A percentile compares a stretch with the other conserved stretches of the same genome.
Evolutionary conservation across 495 filamentous ascomycete species (phyloP).

Genomic region (Lepidopterella palustris): DNA sequence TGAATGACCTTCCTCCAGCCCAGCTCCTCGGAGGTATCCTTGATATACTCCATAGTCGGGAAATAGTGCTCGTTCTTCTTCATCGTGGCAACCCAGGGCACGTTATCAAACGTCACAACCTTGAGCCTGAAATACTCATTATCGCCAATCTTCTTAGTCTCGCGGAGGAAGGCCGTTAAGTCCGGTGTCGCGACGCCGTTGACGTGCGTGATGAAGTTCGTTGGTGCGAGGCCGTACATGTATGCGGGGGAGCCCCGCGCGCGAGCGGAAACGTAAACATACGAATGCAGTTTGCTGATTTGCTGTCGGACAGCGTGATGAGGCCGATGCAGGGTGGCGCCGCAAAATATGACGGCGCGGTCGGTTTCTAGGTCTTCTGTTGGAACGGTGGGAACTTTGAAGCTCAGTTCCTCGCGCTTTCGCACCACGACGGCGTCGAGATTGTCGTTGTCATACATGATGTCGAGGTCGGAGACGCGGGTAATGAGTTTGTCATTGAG

Average conservation of each 20-base stretch:
- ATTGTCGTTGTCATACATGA: slow-evolving; percentile 86
- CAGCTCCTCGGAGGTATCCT: slow-evolving; percentile 31
- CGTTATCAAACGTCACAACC: slow-evolving; percentile 93
- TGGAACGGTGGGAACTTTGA: slow-evolving; percentile 78
- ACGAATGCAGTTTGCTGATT: slow-evolving; percentile 90
- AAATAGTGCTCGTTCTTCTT: slow-evolving; percentile 99
- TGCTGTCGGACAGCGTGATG: slow-evolving; percentile 97
- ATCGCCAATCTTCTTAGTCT: slow-evolving; percentile 80
- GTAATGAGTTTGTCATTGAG: slow-evolving; percentile 91
- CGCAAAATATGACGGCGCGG: slow-evolving; percentile 88
- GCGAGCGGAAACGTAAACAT: slow-evolving; percentile 81
- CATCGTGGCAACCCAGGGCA: slow-evolving; percentile 96
- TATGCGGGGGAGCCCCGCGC: slow-evolving; percentile 67
- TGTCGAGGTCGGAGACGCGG: slow-evolving; percentile 81
- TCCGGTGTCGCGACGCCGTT: slow-evolving; percentile 80
- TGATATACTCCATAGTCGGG: slow-evolving; percentile 40
- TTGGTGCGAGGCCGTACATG: slow-evolving; percentile 79
- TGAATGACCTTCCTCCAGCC: slow-evolving; percentile 29
- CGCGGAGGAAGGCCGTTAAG: slow-evolving; percentile 68
- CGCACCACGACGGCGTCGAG: slow-evolving; percentile 86
- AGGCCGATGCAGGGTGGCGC: slow-evolving; percentile 84
- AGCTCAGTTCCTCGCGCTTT: slow-evolving; percentile 66
- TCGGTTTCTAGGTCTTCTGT: slow-evolving; percentile 90
- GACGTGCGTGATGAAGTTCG: slow-evolving; percentile 94
- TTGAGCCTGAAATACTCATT: slow-evolving; percentile 96